A percentile compares a stretch with the other conserved stretches of the same genome.
These are phyloP conservation scores for Suillus paluster DNA, from an alignment of 768 basidiomycete species.

Conservation along the genomic window DNA sequence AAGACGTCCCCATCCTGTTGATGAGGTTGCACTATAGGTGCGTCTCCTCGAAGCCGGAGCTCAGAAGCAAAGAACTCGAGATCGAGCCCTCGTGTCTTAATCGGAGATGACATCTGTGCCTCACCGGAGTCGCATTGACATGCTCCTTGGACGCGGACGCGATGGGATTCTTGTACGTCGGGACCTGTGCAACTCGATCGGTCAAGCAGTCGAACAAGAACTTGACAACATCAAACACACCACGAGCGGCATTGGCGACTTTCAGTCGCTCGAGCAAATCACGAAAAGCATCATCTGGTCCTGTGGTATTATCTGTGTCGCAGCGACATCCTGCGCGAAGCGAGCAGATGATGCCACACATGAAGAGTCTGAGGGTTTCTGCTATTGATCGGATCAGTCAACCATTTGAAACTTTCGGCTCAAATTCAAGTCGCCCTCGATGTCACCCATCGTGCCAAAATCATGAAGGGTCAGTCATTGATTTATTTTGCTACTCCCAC, in stretches of 20 bases:
- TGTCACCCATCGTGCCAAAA: background rate
- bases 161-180: slow-evolving; percentile 53
- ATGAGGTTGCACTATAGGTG: slow-evolving; percentile 72
- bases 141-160: slow-evolving; percentile 18
- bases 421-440: too few relatives aligned
- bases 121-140: background rate
- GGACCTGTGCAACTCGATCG: slow-evolving; percentile 52
- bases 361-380: slow-evolving; percentile 29
- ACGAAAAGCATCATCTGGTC: slow-evolving; percentile 19
- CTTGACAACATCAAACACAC: slow-evolving; percentile 38
- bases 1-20: slow-evolving; percentile 57
- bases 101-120: background rate
- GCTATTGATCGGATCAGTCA: background rate
- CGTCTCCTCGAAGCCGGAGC: slow-evolving; percentile 67
- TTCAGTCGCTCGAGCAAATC: slow-evolving; percentile 41
- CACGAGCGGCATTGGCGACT: slow-evolving; percentile 59
- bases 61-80: slow-evolving; percentile 75
- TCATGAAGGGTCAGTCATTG: background rate
- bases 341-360: slow-evolving; percentile 77
- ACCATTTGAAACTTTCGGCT: background rate
- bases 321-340: slow-evolving; percentile 27
- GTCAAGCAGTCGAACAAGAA: background rate
- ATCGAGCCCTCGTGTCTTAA: slow-evolving; percentile 17
- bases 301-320: slow-evolving; percentile 9
- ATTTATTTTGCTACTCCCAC: slow-evolving; percentile 20